phyloP scores from a whole-genome alignment of 2,329 filamentous ascomycete species.

The Fusarium brevicatenulatum region DNA sequence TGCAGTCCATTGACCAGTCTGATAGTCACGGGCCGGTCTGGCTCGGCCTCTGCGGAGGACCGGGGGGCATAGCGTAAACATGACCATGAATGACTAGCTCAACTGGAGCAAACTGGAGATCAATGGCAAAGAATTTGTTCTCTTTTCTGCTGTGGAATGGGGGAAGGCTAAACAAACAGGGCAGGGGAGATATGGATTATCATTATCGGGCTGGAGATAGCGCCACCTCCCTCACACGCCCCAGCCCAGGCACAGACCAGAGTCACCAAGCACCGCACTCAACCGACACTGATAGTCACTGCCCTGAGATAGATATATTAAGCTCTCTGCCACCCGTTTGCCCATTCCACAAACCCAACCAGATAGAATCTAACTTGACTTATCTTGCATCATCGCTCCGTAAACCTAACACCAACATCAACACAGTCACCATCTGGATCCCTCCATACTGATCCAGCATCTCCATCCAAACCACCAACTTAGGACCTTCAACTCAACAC shows the following conservation, averaged over 20 bases:
- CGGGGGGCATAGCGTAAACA: constrained; percentile 8
- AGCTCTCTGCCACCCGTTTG: constrained; percentile 31
- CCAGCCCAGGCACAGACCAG: constrained; percentile 23
- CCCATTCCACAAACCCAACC: constrained; percentile 6
- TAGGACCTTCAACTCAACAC: constrained; percentile 14
- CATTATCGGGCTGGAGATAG: constrained; percentile 30
- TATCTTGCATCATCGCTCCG: constrained; percentile 32
- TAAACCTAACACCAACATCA: constrained; percentile 17
- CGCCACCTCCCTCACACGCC: constrained; percentile 34
- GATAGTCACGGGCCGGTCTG: constrained; percentile 29
- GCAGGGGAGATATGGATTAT: not conserved
- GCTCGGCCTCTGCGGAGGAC: constrained; percentile 36
- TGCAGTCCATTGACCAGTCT: not conserved
- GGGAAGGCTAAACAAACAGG: constrained; percentile 2
- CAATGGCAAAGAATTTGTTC: constrained; percentile 11
- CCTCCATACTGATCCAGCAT: constrained; percentile 32
- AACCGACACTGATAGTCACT: constrained; percentile 17
- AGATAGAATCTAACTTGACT: constrained; percentile 27
- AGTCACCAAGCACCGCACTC: constrained; percentile 17
- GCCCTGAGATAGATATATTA: constrained; percentile 24
- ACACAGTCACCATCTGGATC: constrained; percentile 16
- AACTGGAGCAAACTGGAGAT: constrained; percentile 11
- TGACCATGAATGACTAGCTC: constrained; percentile 23
- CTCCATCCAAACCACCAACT: constrained; percentile 5
- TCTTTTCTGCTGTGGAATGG: constrained; percentile 23